Percentiles rank a stretch among this genome's conserved stretches.
Evolutionary conservation across 208 protist species (phyloP).

Genomic region (Leishmania tarentolae): DNA sequence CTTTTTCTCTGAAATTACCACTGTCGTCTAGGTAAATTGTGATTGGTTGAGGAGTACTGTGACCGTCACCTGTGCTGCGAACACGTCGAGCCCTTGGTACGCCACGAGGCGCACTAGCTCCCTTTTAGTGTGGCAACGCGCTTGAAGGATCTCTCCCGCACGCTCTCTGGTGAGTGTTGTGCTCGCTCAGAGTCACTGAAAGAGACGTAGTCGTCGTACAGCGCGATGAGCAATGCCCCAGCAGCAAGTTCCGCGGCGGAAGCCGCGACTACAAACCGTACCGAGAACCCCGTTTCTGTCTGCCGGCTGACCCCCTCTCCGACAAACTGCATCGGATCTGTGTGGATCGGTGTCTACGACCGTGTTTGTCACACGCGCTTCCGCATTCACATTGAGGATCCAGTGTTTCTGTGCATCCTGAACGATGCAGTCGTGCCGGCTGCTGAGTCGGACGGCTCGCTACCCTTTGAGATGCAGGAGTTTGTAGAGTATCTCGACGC

Average conservation of each 20-base stretch:
- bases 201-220: not conserved
- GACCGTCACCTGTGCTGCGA: not conserved
- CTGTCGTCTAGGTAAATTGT: not conserved
- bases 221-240: not conserved
- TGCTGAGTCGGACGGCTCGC: constrained; percentile 23
- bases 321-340: constrained; percentile 1
- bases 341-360: constrained; percentile 33
- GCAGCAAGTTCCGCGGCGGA: not conserved
- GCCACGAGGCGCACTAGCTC: not conserved
- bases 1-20: not conserved
- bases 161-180: not conserved
- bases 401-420: constrained; percentile 20
- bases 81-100: not conserved
- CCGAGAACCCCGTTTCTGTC: not conserved
- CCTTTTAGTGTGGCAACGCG: not conserved
- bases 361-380: constrained; percentile 20
- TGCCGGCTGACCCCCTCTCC: not conserved
- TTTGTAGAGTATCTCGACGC: constrained; percentile 29
- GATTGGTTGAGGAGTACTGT: not conserved
- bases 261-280: not conserved
- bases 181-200: not conserved
- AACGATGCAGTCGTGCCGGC: constrained; percentile 23
- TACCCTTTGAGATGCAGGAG: constrained; percentile 30
- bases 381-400: constrained; percentile 28
- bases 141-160: not conserved